Percentiles rank a stretch among this genome's conserved stretches.
These are phyloP conservation scores for Fusarium cyanostomum DNA, from an alignment of 2,329 filamentous ascomycete species.

Conservation along the genomic window DNA sequence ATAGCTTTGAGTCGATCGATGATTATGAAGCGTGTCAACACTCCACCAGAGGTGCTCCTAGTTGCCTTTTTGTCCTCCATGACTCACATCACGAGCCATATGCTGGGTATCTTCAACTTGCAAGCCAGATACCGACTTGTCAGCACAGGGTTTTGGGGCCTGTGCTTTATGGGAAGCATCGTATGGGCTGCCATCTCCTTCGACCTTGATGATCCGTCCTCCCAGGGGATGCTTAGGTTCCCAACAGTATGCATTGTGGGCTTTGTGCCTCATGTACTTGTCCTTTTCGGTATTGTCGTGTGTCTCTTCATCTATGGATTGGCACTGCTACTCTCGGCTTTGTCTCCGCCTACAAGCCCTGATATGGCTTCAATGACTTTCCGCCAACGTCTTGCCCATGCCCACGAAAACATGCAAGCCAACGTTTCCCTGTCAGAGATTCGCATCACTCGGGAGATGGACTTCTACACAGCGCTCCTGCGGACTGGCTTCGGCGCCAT, in stretches of 20 bases:
- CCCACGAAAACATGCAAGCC: slow-evolving; percentile 91
- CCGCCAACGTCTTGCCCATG: slow-evolving; percentile 70
- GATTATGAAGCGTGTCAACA: slow-evolving; percentile 84
- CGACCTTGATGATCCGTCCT: slow-evolving; percentile 66
- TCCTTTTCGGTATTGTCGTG: slow-evolving; percentile 78
- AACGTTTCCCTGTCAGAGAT: slow-evolving; percentile 86
- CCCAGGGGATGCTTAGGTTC: slow-evolving; percentile 80
- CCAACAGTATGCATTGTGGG: slow-evolving; percentile 95
- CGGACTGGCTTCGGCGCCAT: slow-evolving; percentile 88
- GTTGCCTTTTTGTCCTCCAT: slow-evolving; percentile 88
- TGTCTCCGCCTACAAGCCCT: slow-evolving; percentile 45
- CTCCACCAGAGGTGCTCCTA: slow-evolving; percentile 86
- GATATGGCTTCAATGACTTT: slow-evolving; percentile 52
- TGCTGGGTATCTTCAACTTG: slow-evolving; percentile 81
- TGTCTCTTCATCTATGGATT: slow-evolving; percentile 81
- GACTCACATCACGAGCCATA: slow-evolving; percentile 86
- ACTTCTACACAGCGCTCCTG: slow-evolving; percentile 92
- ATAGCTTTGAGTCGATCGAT: slow-evolving; percentile 68
- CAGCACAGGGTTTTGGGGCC: slow-evolving; percentile 88
- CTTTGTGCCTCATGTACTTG: slow-evolving; percentile 92
- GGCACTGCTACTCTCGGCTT: slow-evolving; percentile 78
- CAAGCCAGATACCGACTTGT: slow-evolving; percentile 83
- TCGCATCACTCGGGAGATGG: slow-evolving; percentile 84
- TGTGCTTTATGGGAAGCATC: slow-evolving; percentile 89
- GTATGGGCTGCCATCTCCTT: slow-evolving; percentile 76